phyloP scores from a whole-genome alignment of 2,329 filamentous ascomycete genomes.

The Neonectria coccinea region DNA sequence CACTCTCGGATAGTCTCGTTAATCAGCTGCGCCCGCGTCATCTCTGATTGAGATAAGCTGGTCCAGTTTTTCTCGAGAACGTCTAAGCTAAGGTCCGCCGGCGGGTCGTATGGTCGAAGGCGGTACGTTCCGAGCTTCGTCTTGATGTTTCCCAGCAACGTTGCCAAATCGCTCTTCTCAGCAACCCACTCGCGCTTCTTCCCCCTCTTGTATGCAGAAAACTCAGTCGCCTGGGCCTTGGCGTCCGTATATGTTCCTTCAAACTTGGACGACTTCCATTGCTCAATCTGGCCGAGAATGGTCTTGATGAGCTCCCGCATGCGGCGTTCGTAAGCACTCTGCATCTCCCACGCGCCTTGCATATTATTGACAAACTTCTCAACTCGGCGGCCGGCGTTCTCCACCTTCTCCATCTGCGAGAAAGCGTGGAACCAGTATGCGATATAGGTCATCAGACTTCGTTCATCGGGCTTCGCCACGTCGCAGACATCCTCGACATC shows the following conservation, averaged over 20 bases:
- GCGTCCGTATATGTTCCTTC: conserved; percentile 93
- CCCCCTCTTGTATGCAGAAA: conserved; percentile 89
- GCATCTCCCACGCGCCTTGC: conserved; percentile 99
- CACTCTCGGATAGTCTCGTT: conserved; percentile 98
- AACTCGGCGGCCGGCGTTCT: conserved; percentile 94
- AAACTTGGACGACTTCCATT: conserved; percentile 85
- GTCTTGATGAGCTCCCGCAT: conserved; percentile 85
- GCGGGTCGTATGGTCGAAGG: conserved; percentile 89
- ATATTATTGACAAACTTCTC: conserved; percentile 99
- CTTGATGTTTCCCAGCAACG: conserved; percentile 96
- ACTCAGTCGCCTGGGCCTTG: conserved; percentile 84
- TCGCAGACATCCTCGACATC: conserved; percentile 99
- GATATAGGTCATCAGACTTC: conserved; percentile 98
- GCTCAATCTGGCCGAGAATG: conserved; percentile 77
- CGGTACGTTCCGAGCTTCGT: conserved; percentile 97
- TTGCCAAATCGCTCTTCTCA: conserved; percentile 95
- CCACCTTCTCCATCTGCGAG: conserved; percentile 98
- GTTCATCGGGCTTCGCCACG: conserved; percentile 94
- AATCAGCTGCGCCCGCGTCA: conserved; percentile 89
- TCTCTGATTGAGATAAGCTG: conserved; percentile 83
- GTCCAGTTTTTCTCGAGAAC: conserved; percentile 87
- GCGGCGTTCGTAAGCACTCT: conserved; percentile 91
- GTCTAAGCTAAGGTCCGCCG: conserved; percentile 83
- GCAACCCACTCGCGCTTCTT: conserved; percentile 96
- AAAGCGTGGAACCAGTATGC: conserved; percentile 99